Evolutionary conservation across 441 rosid species (phyloP), one percentile per base, ranked within the genome.

Genomic region (Pelargonium myrrhifolium): DNA sequence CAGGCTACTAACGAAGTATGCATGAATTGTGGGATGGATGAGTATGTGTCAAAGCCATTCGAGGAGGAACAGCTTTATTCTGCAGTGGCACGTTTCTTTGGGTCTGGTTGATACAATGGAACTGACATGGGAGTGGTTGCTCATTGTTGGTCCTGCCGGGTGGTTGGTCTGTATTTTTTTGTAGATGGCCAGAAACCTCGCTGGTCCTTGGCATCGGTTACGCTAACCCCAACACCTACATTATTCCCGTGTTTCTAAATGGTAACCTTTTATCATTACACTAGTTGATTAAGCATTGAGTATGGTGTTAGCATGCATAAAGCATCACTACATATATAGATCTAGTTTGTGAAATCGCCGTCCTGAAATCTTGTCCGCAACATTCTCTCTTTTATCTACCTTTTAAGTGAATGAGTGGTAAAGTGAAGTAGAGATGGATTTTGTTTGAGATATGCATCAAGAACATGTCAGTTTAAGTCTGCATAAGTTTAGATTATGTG

Each of bases 11-110:
- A 82, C 42, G 96, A 91, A 75, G 76, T 84, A 69, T 91, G 96
- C 76, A 17, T 80, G 73, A 81, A 81, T 72, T 89, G 96, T 71
- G 99, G 97, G 71, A 94, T 94, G 97, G 94, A 94, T 82, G 94
- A 79, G 71, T 88, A 79, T 66, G 94, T 94, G 17, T 82, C 90
- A 0, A 91, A 93, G 78, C 99, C 99, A 17, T 88, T 93, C 68
- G 93, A 88, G 71, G 97, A 88, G 73, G 87, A 82, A 75, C 87
- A 85, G 74, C 97, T 94, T 71, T 94, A 94, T 75, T 31, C 82
- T 28, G 90, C 97, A 0, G 96, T 89, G 70, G 89, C 96, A 67
- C 80, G 67, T 45, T 89, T 90, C 80, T 89, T 88, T 18, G 80
- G 84, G 76, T 73, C 86, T 15, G 72, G 80, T 75, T 81, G 71